Evolutionary conservation across 768 basidiomycete genomes (phyloP), one percentile per base, ranked within the genome.

Genomic region (Zangia roseola): DNA sequence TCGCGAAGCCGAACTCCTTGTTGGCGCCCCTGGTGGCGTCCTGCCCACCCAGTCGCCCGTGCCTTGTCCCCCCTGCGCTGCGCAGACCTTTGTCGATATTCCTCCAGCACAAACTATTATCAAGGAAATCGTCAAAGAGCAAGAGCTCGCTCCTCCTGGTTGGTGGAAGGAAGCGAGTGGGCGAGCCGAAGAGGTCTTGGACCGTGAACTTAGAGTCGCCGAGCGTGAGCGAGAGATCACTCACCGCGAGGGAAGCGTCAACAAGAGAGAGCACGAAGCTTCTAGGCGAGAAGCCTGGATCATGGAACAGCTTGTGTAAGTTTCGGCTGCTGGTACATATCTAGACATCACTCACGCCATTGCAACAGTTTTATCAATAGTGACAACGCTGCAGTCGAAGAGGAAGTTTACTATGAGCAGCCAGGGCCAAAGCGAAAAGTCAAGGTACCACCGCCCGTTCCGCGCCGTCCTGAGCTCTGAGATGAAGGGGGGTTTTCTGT

Each of bases 401-500:
- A 91, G 64, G 89, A 91, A 64, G 82, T 85, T 66, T 70, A 83
- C 41, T 91, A 90, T 78, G 88, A 89, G 68, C 83, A 82, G 26
- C 71, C 77, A 55, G 73, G 69, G 59, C 56, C 77, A 50, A 86
- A 84, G 73, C 83, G 86, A 72, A 90, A 84, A 84, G 74, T 82
- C 83, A 91, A 91, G 89, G 89, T 91, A 91, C 81, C 88, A 71
- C 81, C 86, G 74, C 82, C 85, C 75, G 52, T 63, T 75, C 81
- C 81, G 76, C 87, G 87, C 81, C 88, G 86, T 79, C 85, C 88
- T 74, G 87, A 89, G 85, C 84, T 90, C 79, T 91, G 85, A 90
- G 89, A 89, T 88, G 89, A 91, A 86, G 89, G 88, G 82, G 89
- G 82, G 68, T 69, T 65, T 71, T 70, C 49, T 53, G 50, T 74